phyloP scores from a whole-genome alignment of 805 yeast genomes.

The Danielia oregonensis region DNA sequence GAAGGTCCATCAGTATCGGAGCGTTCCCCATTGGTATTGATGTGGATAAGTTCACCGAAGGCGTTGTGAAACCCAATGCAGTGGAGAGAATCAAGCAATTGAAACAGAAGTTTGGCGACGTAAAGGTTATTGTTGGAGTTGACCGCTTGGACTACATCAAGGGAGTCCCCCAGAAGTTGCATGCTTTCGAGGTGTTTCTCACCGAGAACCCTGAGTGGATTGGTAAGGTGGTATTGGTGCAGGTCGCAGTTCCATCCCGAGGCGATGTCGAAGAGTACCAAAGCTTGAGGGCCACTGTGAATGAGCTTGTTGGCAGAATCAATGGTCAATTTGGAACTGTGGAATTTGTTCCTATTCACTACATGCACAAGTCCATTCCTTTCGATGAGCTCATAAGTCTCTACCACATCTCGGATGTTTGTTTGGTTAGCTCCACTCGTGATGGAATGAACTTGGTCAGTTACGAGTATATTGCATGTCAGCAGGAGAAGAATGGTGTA shows the following conservation, averaged over 20 bases:
- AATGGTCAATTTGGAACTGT: slow-evolving; percentile 96
- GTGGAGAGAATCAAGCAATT: slow-evolving; percentile 61
- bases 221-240: slow-evolving; percentile 92
- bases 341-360: slow-evolving; percentile 96
- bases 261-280: slow-evolving; percentile 99
- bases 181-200: slow-evolving; percentile 90
- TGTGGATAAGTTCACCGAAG: slow-evolving; percentile 83
- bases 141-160: slow-evolving; percentile 95
- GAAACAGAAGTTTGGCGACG: slow-evolving; percentile 61
- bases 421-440: slow-evolving; percentile 89
- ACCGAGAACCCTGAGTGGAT: slow-evolving; percentile 97
- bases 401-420: slow-evolving; percentile 82
- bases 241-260: slow-evolving; percentile 95
- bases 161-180: slow-evolving; percentile 96
- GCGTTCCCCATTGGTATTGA: slow-evolving; percentile 99
- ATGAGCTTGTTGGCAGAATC: slow-evolving; percentile 93
- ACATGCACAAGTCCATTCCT: slow-evolving; percentile 86
- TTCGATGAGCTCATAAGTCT: slow-evolving; percentile 89
- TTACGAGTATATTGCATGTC: slow-evolving; percentile 96
- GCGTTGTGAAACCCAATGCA: slow-evolving; percentile 62
- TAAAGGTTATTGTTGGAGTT: slow-evolving; percentile 91
- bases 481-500: slow-evolving; percentile 78
- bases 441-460: slow-evolving; percentile 98
- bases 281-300: slow-evolving; percentile 85
- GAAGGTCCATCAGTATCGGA: slow-evolving; percentile 79